Evolutionary conservation across 139 green algal species (phyloP).

Genomic region (Picochlorum sp.): DNA sequence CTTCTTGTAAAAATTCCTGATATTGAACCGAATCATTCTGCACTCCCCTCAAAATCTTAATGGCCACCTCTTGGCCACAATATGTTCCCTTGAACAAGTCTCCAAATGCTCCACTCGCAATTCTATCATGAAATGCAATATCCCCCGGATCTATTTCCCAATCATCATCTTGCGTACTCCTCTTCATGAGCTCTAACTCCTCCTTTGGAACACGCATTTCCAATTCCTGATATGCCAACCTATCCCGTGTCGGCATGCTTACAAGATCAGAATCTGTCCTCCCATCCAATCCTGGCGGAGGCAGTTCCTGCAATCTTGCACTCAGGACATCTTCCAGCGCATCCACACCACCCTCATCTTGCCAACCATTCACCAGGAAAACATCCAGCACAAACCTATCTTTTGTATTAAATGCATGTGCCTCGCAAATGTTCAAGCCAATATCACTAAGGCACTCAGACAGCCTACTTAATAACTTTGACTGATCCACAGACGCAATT

Average conservation of each 20-base stretch:
- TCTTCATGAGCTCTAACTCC: slow-evolving; percentile 24
- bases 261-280: background rate
- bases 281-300: slow-evolving; percentile 36
- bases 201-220: slow-evolving; percentile 34
- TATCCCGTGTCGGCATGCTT: background rate
- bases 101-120: slow-evolving; percentile 85
- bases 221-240: slow-evolving; percentile 6
- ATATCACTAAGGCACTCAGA: slow-evolving; percentile 81
- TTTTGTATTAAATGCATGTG: slow-evolving; percentile 95
- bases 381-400: slow-evolving; percentile 93
- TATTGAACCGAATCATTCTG: slow-evolving; percentile 65
- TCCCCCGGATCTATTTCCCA: slow-evolving; percentile 88
- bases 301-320: slow-evolving; percentile 63
- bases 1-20: slow-evolving; percentile 54
- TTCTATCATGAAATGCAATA: slow-evolving; percentile 80
- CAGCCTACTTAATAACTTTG: slow-evolving; percentile 81
- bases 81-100: slow-evolving; percentile 91
- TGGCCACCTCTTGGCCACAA: slow-evolving; percentile 95
- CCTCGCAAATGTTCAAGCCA: slow-evolving; percentile 95
- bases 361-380: slow-evolving; percentile 90
- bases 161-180: slow-evolving; percentile 49
- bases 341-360: slow-evolving; percentile 27
- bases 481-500: slow-evolving; percentile 80
- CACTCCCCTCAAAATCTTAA: slow-evolving; percentile 96
- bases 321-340: slow-evolving; percentile 69